Conservation (phyloP, 176 grass and related monocot species). For the Neostapfia colusana region DNA sequence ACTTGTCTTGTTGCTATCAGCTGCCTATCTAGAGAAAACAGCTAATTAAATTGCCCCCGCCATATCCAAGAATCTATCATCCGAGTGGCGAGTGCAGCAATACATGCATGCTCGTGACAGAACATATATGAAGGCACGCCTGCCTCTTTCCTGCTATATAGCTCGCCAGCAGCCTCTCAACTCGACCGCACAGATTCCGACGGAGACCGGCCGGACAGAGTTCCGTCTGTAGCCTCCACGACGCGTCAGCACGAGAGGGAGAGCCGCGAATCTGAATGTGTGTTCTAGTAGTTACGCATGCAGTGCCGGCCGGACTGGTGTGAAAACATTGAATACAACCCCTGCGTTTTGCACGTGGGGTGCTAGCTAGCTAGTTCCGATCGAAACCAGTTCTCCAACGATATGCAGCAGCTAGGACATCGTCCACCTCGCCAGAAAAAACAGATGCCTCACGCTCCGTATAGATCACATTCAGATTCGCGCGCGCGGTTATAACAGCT, state of each 20-base stretch:
- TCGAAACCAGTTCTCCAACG: conserved; percentile 4
- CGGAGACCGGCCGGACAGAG: conserved; percentile 19
- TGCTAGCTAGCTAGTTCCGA: conserved; percentile 1
- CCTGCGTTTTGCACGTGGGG: conserved; percentile 13
- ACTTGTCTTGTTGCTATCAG: too few relatives aligned
- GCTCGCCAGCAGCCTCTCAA: conserved; percentile 30
- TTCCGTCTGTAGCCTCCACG: conserved; percentile 9
- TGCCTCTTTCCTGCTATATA: conserved; percentile 28
- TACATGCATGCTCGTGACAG: conserved; percentile 19
- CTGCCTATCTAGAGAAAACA: too few relatives aligned
- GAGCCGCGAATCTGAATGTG: conserved; percentile 33
- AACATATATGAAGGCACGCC: conserved; percentile 48
- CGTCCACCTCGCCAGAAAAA: background rate
- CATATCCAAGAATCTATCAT: conserved; percentile 21
- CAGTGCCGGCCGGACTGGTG: background rate
- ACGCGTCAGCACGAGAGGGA: conserved; percentile 10
- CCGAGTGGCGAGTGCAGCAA: background rate
- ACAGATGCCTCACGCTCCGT: background rate
- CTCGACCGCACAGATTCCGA: conserved; percentile 29
- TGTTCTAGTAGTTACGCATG: conserved; percentile 9
- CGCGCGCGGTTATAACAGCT: conserved; percentile 4
- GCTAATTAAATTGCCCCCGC: too few relatives aligned
- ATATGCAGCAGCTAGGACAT: background rate
- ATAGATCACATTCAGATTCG: too few relatives aligned
- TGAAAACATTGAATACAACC: background rate